phyloP scores from a whole-genome alignment of 805 yeast genomes.

The Alloascoidea hylecoeti region DNA sequence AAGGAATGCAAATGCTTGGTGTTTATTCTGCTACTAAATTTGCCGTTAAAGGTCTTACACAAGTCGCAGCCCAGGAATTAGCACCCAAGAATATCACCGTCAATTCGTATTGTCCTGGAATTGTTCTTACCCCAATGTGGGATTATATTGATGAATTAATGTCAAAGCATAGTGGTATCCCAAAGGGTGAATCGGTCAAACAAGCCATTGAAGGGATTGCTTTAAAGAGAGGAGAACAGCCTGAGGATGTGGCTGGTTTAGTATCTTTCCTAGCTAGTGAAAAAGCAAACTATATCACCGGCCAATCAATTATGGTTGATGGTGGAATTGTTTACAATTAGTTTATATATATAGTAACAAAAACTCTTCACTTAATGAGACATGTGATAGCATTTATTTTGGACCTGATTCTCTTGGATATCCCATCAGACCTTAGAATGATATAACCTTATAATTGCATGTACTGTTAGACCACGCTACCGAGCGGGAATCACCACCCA shows the following conservation, averaged over 20 bases:
- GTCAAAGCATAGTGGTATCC: slow-evolving; percentile 12
- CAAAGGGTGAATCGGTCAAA: slow-evolving; percentile 13
- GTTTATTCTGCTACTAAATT: slow-evolving; percentile 18
- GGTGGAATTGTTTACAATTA: slow-evolving; percentile 17
- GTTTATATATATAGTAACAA: background rate
- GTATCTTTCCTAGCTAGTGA: slow-evolving; percentile 18
- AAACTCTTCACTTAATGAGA: too few relatives aligned
- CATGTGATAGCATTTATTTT: too few relatives aligned
- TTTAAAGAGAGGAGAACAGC: slow-evolving; percentile 17
- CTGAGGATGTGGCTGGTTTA: slow-evolving; percentile 19
- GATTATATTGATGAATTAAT: slow-evolving; percentile 16
- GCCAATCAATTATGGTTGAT: slow-evolving; percentile 17
- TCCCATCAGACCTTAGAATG: too few relatives aligned
- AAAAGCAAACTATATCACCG: slow-evolving; percentile 19
- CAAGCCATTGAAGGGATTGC: slow-evolving; percentile 13
- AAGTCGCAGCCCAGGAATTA: slow-evolving; percentile 20
- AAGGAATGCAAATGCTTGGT: slow-evolving; percentile 15
- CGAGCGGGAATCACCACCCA: too few relatives aligned
- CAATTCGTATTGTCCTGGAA: slow-evolving; percentile 22
- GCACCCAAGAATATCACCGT: slow-evolving; percentile 19
- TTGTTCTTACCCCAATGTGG: slow-evolving; percentile 22
- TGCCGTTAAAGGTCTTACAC: slow-evolving; percentile 21
- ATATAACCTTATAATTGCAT: too few relatives aligned
- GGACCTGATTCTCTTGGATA: too few relatives aligned
- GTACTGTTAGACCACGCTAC: too few relatives aligned